phyloP scores from a whole-genome alignment of 495 filamentous ascomycete genomes.

The Penicillium waksmanii region DNA sequence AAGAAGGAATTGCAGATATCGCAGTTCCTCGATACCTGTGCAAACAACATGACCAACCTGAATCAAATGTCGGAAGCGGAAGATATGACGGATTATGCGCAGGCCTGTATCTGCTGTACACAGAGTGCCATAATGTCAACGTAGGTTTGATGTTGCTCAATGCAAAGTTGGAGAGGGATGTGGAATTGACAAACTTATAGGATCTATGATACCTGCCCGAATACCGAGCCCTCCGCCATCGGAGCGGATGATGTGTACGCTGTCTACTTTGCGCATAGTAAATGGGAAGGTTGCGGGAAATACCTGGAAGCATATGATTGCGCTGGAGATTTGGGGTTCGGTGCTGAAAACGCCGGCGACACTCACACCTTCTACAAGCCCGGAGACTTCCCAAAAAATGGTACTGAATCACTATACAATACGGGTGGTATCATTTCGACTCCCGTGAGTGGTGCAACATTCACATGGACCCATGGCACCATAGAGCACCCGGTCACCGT shows the following conservation, averaged over 20 bases:
- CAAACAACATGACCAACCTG: conserved; percentile 14
- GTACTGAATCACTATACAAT: conserved; percentile 22
- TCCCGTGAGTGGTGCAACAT: conserved; percentile 21
- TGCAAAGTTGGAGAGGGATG: neutral
- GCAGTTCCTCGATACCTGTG: conserved; percentile 4
- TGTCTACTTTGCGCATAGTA: neutral
- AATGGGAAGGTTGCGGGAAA: conserved; percentile 19
- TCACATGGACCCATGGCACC: conserved; percentile 21
- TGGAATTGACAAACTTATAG: conserved; percentile 3
- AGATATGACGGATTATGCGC: conserved; percentile 2
- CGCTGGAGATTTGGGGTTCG: conserved; percentile 15
- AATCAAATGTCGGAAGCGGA: neutral
- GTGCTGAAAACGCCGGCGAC: conserved; percentile 12
- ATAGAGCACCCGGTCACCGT: conserved; percentile 17
- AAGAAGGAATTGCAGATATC: conserved; percentile 6
- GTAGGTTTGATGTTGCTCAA: conserved; percentile 12
- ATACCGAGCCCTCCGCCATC: conserved; percentile 19
- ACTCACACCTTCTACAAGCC: conserved; percentile 18
- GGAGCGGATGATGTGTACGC: conserved; percentile 13
- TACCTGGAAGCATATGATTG: conserved; percentile 18
- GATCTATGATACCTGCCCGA: conserved; percentile 27
- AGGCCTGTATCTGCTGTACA: conserved; percentile 28
- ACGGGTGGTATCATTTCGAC: conserved; percentile 12
- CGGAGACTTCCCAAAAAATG: conserved; percentile 15
- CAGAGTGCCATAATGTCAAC: conserved; percentile 25